These are phyloP conservation scores for Nemania serpens DNA, from an alignment of 2,329 filamentous ascomycete genomes.

Conservation along the genomic window DNA sequence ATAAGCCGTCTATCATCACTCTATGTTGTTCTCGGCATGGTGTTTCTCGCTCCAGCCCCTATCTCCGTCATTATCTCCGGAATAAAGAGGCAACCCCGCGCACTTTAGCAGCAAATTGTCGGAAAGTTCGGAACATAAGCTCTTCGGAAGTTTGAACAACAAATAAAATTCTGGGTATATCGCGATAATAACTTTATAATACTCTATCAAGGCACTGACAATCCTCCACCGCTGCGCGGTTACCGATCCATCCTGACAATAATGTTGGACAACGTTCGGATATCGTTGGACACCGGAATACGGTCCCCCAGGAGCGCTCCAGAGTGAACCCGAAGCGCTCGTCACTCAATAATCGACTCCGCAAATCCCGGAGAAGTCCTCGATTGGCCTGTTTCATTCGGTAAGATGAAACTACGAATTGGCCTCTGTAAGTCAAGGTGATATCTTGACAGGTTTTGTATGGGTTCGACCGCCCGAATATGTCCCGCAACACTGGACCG, in stretches of 20 bases:
- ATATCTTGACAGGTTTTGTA: slow-evolving; percentile 23
- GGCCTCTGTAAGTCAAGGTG: slow-evolving; percentile 28
- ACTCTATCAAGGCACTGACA: slow-evolving; percentile 29
- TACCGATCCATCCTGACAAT: slow-evolving; percentile 29
- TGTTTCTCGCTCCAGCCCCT: no score
- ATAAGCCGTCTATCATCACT: not conserved
- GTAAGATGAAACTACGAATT: slow-evolving; percentile 29
- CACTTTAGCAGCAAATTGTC: not conserved
- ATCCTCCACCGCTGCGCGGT: slow-evolving; percentile 24
- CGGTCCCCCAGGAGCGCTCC: slow-evolving; percentile 26
- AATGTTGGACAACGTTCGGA: slow-evolving; percentile 30
- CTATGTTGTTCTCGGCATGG: no score
- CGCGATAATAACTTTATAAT: slow-evolving; percentile 14
- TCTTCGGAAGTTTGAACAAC: not conserved
- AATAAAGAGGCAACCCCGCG: not conserved
- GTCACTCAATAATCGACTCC: slow-evolving; percentile 13
- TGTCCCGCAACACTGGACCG: slow-evolving; percentile 19
- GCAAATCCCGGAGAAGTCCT: slow-evolving; percentile 22
- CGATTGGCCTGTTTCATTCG: slow-evolving; percentile 27
- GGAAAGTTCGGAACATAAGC: not conserved
- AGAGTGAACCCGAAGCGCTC: slow-evolving; percentile 26
- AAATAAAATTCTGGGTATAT: slow-evolving; percentile 15
- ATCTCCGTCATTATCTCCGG: not conserved
- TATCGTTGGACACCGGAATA: slow-evolving; percentile 30
- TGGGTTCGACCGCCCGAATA: slow-evolving; percentile 24